Evolutionary conservation across 129 eudicot genomes (phyloP).

Genomic region (Tagetes erecta): DNA sequence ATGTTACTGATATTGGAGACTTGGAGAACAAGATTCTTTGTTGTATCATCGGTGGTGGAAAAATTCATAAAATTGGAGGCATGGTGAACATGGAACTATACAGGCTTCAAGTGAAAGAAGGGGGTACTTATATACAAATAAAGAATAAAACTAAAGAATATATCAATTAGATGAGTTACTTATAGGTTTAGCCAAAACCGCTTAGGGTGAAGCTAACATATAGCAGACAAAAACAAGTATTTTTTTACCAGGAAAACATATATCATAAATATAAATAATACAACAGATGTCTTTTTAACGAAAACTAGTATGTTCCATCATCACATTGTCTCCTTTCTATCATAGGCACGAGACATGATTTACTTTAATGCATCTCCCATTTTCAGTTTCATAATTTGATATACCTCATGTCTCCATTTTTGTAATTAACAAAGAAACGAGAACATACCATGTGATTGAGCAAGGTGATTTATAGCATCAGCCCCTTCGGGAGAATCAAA

Average conservation of each 20-base stretch:
- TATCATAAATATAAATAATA: neutral
- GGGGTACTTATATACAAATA: neutral
- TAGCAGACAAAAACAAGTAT: neutral
- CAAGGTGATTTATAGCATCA: conserved; percentile 25
- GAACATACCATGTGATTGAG: conserved; percentile 40
- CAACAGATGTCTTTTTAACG: neutral
- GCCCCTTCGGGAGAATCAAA: conserved; percentile 24
- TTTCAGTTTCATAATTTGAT: neutral
- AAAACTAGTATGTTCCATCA: neutral
- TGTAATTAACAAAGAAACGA: neutral
- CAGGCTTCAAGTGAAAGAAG: neutral
- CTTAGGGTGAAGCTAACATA: neutral
- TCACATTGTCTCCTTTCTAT: neutral
- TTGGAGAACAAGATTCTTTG: neutral
- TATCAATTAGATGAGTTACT: conserved; percentile 2
- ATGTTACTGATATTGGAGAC: neutral
- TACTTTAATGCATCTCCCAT: neutral
- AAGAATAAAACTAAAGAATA: neutral
- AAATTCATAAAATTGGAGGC: neutral
- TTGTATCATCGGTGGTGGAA: neutral
- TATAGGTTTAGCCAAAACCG: neutral
- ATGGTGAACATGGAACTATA: neutral
- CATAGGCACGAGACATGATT: neutral
- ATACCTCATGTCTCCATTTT: neutral
- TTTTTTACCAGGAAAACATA: neutral